These are phyloP conservation scores for Penicillium sp. DNA, from an alignment of 2,329 filamentous ascomycete species.

Conservation along the genomic window DNA sequence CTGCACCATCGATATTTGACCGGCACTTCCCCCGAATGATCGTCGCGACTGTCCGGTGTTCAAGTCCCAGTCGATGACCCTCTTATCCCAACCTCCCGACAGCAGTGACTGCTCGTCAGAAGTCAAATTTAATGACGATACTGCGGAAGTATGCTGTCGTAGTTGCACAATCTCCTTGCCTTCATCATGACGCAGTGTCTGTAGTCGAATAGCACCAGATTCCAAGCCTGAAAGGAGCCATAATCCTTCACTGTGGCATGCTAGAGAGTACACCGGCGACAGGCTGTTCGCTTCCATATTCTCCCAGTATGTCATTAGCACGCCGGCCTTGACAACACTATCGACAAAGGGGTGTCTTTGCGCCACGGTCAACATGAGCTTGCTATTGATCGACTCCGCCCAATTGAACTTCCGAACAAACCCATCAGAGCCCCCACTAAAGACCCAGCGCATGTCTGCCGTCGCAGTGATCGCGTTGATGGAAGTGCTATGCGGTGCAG, in stretches of 20 bases:
- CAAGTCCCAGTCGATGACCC: conserved; percentile 89
- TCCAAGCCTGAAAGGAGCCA: conserved; percentile 92
- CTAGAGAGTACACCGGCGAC: conserved; percentile 93
- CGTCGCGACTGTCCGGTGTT: conserved; percentile 77
- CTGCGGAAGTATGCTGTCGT: conserved; percentile 82
- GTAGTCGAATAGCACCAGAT: conserved; percentile 87
- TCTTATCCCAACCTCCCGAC: conserved; percentile 96
- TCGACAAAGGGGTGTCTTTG: conserved; percentile 97
- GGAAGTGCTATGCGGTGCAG: conserved; percentile 90
- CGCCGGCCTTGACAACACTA: conserved; percentile 91
- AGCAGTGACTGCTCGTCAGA: conserved; percentile 83
- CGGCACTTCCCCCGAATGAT: conserved; percentile 71
- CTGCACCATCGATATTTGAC: conserved; percentile 87
- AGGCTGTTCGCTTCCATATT: conserved; percentile 76
- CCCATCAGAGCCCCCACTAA: conserved; percentile 89
- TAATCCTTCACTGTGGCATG: conserved; percentile 81
- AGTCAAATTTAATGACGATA: conserved; percentile 78
- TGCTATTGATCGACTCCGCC: conserved; percentile 90
- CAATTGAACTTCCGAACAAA: conserved; percentile 98
- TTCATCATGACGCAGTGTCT: conserved; percentile 90
- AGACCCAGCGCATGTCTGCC: conserved; percentile 90
- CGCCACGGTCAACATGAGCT: conserved; percentile 87
- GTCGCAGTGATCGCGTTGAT: conserved; percentile 92
- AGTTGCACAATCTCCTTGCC: conserved; percentile 82
- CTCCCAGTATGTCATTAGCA: conserved; percentile 96